Base-by-base conservation (phyloP, 352 stramenopile species). In the Hyaloperonospora arabidopsidis region DNA sequence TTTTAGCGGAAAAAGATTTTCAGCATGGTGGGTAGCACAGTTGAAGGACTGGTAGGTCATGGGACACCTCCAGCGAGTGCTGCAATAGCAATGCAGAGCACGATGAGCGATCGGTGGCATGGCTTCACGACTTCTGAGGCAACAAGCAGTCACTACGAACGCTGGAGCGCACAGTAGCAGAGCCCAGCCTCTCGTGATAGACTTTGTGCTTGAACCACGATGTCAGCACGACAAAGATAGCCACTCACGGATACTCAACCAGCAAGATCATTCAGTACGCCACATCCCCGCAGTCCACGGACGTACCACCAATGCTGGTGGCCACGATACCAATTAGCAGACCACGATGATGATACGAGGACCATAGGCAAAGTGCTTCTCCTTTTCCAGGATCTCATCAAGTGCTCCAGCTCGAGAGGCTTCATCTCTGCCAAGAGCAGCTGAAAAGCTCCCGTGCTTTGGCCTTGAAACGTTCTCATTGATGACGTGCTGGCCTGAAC, bases 241-340 rank as follows among this genome's bases (percentile, higher is more conserved):
- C 61, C 11, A 83, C 66, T 72, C 75, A 86, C 34, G 75, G 70
- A 28, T 81, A 67, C 29, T 83, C 68, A 12, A 63, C 57, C 50
- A 72, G 65, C 47, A 85, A 52, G 17, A 85, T 53, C 12, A 76
- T 57, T 66, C 70, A 84, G 59, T 81, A 81, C 0, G 59, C 63
- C 10, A 67, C 68, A 28, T 63, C 66, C 25, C 71, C 70, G 18
- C 74, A 84, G 51, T 56, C 49, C 12, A 67, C 58, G 22, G 55
- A 54, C 0, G 54, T 50, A 18, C 62, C 61, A 28, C 54, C 57
- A 41, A 82, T 74, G 21, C 53, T 72, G 10, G 58, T 34, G 35
- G 48, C 49, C 14, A 69, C 51, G 38, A 74, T 60, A 22, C 72
- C 72, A 82, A 35, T 49, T 72, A 75, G 34, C 69, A 82, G n/a